Conservation (phyloP, 2,329 filamentous ascomycete genomes). For the Ilyonectria destructans region DNA sequence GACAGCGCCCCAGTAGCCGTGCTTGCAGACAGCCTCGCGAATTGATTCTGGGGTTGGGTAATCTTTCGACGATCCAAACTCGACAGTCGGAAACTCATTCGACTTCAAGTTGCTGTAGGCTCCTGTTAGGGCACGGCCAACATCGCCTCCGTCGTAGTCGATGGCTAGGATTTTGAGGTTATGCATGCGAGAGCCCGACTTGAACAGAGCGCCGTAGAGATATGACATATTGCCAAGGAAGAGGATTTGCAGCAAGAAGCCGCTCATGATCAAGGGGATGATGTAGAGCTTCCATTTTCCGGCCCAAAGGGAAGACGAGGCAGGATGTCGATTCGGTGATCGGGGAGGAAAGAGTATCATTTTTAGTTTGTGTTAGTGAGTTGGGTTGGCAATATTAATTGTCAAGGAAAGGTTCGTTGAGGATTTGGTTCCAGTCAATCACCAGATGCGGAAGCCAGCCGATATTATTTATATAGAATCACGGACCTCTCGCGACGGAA, state of each 20-base stretch:
- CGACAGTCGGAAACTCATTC: conserved; percentile 50
- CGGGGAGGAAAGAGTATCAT: conserved; percentile 21
- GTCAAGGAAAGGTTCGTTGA: too few relatives aligned
- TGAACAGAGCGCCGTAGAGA: conserved; percentile 51
- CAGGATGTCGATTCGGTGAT: conserved; percentile 23
- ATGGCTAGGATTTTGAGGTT: conserved; percentile 46
- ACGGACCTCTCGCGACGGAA: too few relatives aligned
- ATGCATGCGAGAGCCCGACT: conserved; percentile 40
- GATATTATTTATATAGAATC: too few relatives aligned
- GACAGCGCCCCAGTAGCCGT: conserved; percentile 55
- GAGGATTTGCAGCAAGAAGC: conserved; percentile 17
- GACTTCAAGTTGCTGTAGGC: conserved; percentile 50
- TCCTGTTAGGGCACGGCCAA: conserved; percentile 50
- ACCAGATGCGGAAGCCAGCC: too few relatives aligned
- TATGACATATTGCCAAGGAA: conserved; percentile 43
- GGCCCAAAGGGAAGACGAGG: conserved; percentile 16
- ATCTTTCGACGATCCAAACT: conserved; percentile 33
- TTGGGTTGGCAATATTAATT: too few relatives aligned
- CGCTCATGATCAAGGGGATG: background rate
- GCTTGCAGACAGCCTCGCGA: conserved; percentile 52
- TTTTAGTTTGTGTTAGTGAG: background rate
- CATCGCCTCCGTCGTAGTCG: conserved; percentile 48
- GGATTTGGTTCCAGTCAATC: too few relatives aligned
- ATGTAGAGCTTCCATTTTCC: conserved; percentile 26
- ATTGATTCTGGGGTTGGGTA: conserved; percentile 45